Conservation (phyloP, 2,329 filamentous ascomycete genomes). For the Lasiodiplodia theobromae region DNA sequence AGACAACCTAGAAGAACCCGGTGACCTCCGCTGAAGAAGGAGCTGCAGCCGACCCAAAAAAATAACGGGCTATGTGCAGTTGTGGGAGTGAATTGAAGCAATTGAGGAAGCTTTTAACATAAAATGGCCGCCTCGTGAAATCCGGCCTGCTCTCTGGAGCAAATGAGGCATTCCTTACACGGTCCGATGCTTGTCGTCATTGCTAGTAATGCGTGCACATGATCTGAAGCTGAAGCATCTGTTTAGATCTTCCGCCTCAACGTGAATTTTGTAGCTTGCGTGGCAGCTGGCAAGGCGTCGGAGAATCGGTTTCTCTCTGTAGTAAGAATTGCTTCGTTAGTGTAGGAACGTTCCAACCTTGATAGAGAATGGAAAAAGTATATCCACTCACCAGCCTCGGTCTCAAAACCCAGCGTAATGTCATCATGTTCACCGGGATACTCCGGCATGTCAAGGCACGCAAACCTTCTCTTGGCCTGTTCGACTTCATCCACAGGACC, state of each 20-base stretch:
- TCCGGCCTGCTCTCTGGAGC: background rate
- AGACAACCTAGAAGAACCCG: slow-evolving; percentile 17
- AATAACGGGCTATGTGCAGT: background rate
- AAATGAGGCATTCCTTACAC: background rate
- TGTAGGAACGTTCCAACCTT: slow-evolving; percentile 1
- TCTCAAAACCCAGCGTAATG: slow-evolving; percentile 84
- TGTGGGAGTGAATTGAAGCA: slow-evolving; percentile 6
- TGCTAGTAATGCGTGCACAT: slow-evolving; percentile 19
- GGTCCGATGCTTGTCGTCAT: slow-evolving; percentile 14
- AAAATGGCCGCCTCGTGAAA: slow-evolving; percentile 7
- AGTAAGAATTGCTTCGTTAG: slow-evolving; percentile 34
- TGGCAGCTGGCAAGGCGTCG: slow-evolving; percentile 53
- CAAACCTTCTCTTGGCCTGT: slow-evolving; percentile 72
- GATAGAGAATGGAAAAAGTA: background rate
- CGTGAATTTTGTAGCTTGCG: slow-evolving; percentile 49
- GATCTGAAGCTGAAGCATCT: background rate
- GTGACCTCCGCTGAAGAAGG: background rate
- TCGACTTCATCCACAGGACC: slow-evolving; percentile 56
- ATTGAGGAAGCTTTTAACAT: background rate
- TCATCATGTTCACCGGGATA: slow-evolving; percentile 94
- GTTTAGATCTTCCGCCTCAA: slow-evolving; percentile 50
- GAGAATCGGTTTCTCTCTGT: slow-evolving; percentile 56
- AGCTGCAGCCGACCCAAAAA: background rate
- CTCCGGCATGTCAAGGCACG: slow-evolving; percentile 86
- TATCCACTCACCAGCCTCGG: slow-evolving; percentile 69